Evolutionary conservation across 129 eudicot species (phyloP).

Genomic region (Centaurea solstitialis): DNA sequence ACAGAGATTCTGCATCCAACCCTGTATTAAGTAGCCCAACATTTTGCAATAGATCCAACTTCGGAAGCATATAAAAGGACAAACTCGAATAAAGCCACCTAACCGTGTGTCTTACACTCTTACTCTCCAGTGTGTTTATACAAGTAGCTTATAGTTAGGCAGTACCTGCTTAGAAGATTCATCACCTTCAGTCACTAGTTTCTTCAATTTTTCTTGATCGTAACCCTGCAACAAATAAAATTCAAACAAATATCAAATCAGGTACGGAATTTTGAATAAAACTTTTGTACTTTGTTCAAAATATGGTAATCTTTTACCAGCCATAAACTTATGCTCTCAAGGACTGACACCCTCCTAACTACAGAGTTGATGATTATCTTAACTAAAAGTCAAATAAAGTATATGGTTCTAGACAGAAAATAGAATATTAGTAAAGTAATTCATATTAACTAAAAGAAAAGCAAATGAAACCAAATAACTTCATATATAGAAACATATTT

Average conservation of each 20-base stretch:
- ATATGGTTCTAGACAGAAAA: neutral
- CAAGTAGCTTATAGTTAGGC: neutral
- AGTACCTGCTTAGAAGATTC: conserved; percentile 46
- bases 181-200: conserved; percentile 33
- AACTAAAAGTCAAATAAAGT: neutral
- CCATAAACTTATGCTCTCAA: neutral
- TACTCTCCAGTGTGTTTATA: neutral
- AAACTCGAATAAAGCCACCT: neutral
- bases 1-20: neutral
- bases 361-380: neutral
- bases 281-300: neutral
- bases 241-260: neutral
- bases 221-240: conserved; percentile 34
- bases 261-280: neutral
- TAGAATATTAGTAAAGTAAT: neutral
- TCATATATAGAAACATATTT: neutral
- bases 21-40: neutral
- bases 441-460: neutral
- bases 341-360: neutral
- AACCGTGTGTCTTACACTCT: neutral
- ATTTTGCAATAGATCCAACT: neutral
- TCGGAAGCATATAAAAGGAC: neutral
- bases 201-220: conserved; percentile 72
- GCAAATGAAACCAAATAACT: neutral
- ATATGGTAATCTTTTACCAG: neutral